Base-by-base conservation (phyloP, 495 filamentous ascomycete species). In the Tuber calosporum region DNA sequence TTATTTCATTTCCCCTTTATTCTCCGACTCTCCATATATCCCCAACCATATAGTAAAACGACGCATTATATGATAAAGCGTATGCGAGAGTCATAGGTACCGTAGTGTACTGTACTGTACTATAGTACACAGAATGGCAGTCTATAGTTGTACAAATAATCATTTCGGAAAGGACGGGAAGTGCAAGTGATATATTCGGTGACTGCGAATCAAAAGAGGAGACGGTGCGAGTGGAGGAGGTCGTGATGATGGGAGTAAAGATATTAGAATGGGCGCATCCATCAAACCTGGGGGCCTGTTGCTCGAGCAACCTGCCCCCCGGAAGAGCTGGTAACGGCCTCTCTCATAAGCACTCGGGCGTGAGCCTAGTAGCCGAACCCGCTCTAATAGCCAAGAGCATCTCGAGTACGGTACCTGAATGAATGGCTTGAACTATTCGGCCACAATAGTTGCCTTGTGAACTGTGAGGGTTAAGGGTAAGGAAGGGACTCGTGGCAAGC, bases 401-500 rank as follows among this genome's bases (percentile, higher is more conserved):
- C 38, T 71, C 48, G 11, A 30, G n/a, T 30, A 3, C 48, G 11
- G n/a, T 11, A 30, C 48, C n/a, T 11, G n/a, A 58, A 8, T 30
- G 48, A 58, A 58, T 26, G 13, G 48, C n/a, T 30, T 15, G 48
- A 58, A 26, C 7, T 53, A 13, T 53, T 53, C 48, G n/a, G 34
- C 39, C 20, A 58, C 36, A 48, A n/a, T 5, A 40, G 42, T 43
- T 19, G 42, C 26, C 40, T 37, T 15, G 26, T 69, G 39, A 72
- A 26, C n/a, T 66, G 70, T 38, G 37, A 71, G 72, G 37, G 4
- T 36, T 42, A 38, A 53, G 40, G 66, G 40, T 9, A 39, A 34
- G n/a, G 26, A 53, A 41, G 42, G 69, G 43, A 37, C 75, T 69
- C 73, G 73, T 75, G 73, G 69, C 68, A 71, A 30, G 58, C 58